Conservation (phyloP, 108 stramenopile genomes). For the Skeletonema tropicum region DNA sequence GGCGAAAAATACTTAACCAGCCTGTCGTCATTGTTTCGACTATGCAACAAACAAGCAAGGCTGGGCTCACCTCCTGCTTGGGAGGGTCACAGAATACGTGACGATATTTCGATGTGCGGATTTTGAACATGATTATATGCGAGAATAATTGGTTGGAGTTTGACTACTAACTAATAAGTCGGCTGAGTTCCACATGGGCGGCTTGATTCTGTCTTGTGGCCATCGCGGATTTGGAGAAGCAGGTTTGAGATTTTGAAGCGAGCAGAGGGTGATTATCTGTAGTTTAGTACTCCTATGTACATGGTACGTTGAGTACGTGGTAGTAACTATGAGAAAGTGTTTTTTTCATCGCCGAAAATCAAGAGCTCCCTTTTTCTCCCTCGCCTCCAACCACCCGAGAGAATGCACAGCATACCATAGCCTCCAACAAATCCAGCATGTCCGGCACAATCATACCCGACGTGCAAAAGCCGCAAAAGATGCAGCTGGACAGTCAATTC, state of each 20-base stretch:
- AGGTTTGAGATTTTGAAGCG: no score
- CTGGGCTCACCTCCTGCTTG: constrained; percentile 77
- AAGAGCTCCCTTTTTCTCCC: no score
- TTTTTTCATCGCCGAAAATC: neutral
- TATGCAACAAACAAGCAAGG: neutral
- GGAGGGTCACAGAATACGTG: constrained; percentile 90
- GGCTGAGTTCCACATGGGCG: no score
- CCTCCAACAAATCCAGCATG: neutral
- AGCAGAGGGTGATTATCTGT: no score
- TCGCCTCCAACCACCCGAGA: no score
- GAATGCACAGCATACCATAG: no score
- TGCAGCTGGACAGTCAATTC: neutral
- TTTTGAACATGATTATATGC: constrained; percentile 73
- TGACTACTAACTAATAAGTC: neutral
- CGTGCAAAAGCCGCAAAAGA: neutral
- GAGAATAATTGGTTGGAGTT: neutral
- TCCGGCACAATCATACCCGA: neutral
- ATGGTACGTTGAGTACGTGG: no score
- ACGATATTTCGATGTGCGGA: constrained; percentile 87
- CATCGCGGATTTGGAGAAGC: no score
- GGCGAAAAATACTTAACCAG: neutral
- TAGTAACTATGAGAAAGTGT: no score
- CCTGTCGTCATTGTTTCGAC: constrained; percentile 3
- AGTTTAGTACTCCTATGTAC: no score
- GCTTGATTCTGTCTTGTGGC: no score